Conservation (phyloP, 2,329 filamentous ascomycete species). For the Atkinsonella texensis region DNA sequence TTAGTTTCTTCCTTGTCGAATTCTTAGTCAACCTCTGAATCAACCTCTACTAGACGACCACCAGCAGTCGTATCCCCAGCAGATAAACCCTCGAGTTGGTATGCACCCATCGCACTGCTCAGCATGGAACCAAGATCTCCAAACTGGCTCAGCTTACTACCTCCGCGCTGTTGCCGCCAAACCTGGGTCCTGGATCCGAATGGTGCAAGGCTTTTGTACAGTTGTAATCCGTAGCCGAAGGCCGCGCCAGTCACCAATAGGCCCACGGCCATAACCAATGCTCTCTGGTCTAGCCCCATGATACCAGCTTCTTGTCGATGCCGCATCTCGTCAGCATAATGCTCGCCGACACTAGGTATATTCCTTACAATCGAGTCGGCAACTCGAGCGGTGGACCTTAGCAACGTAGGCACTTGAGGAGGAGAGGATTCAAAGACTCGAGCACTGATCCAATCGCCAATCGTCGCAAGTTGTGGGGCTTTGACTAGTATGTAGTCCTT, state of each 20-base stretch:
- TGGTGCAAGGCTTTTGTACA: slow-evolving; percentile 29
- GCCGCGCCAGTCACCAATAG: slow-evolving; percentile 26
- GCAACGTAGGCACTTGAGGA: slow-evolving; percentile 7
- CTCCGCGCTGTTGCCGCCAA: slow-evolving; percentile 24
- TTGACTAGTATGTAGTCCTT: slow-evolving; percentile 28
- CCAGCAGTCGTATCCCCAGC: slow-evolving; percentile 7
- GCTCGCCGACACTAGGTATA: slow-evolving; percentile 22
- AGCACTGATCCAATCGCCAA: slow-evolving; percentile 15
- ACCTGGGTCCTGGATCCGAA: slow-evolving; percentile 33
- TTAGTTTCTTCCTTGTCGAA: neutral
- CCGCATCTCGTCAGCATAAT: slow-evolving; percentile 25
- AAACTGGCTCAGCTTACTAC: slow-evolving; percentile 27
- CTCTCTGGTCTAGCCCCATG: slow-evolving; percentile 21
- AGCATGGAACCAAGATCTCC: slow-evolving; percentile 37
- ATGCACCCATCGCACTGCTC: slow-evolving; percentile 19
- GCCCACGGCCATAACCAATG: slow-evolving; percentile 19
- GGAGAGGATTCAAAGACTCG: slow-evolving; percentile 13
- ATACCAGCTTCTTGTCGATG: slow-evolving; percentile 21
- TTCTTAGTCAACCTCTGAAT: slow-evolving; percentile 23
- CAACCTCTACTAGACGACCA: slow-evolving; percentile 21
- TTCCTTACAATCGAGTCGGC: slow-evolving; percentile 24
- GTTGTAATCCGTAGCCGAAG: slow-evolving; percentile 25
- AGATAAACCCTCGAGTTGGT: slow-evolving; percentile 9
- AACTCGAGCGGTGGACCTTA: slow-evolving; percentile 17
- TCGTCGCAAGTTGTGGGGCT: slow-evolving; percentile 18